These are phyloP conservation scores for Polytolypa hystricis DNA, from an alignment of 2,329 filamentous ascomycete species.

Conservation along the genomic window DNA sequence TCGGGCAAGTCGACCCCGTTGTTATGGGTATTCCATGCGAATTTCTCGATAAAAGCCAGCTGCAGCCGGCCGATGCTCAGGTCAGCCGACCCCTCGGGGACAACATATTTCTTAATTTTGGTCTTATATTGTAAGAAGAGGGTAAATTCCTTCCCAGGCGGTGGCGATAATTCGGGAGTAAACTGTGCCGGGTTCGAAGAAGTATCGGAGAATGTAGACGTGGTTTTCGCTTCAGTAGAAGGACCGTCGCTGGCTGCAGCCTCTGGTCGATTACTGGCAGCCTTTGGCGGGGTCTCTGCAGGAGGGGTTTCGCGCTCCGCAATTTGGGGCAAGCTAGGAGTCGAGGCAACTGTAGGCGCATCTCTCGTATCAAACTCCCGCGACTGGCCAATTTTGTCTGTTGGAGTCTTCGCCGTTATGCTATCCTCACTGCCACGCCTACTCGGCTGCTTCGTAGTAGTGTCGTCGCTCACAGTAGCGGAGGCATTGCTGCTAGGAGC, in stretches of 20 bases:
- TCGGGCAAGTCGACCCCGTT: conserved; percentile 89
- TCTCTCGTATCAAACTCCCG: conserved; percentile 25
- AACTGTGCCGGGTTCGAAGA: conserved; percentile 30
- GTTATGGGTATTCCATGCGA: conserved; percentile 95
- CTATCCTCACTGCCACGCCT: conserved; percentile 34
- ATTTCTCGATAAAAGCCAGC: conserved; percentile 96
- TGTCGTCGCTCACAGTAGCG: conserved; percentile 14
- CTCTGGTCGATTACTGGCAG: conserved; percentile 21
- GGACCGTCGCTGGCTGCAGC: conserved; percentile 2
- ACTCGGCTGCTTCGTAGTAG: conserved; percentile 14
- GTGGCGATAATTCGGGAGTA: conserved; percentile 53
- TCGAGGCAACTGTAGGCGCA: conserved; percentile 39
- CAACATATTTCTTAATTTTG: conserved; percentile 90
- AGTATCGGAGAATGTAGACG: conserved; percentile 5
- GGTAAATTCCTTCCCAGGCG: conserved; percentile 75
- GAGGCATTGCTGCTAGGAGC: conserved; percentile 47
- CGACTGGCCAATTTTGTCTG: conserved; percentile 48
- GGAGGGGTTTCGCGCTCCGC: conserved; percentile 20
- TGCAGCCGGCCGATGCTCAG: conserved; percentile 81
- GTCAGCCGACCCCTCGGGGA: conserved; percentile 72
- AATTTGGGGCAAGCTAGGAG: conserved; percentile 43
- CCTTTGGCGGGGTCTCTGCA: conserved; percentile 1
- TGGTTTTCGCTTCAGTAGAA: conserved; percentile 5
- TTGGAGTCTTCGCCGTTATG: conserved; percentile 47
- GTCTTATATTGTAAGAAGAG: conserved; percentile 94